Conservation (phyloP, 2,329 filamentous ascomycete genomes). For the Alternaria rosae region DNA sequence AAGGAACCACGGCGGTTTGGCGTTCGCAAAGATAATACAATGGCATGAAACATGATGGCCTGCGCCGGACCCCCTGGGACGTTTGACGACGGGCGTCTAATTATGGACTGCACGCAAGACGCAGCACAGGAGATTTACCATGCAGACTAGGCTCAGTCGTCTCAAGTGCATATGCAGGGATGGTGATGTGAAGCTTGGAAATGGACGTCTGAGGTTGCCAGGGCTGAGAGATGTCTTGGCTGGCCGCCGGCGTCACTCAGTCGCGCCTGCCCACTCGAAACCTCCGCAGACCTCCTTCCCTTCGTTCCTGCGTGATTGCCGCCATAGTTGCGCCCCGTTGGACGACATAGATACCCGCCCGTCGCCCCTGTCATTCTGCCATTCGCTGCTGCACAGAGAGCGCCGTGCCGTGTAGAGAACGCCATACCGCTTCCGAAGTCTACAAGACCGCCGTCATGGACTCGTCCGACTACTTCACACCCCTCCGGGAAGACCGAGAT, state of each 20-base stretch:
- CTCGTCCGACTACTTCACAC: slow-evolving; percentile 43
- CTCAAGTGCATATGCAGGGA: slow-evolving; percentile 13
- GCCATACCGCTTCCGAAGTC: slow-evolving; percentile 15
- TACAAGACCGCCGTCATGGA: slow-evolving; percentile 35
- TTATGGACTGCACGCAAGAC: slow-evolving; percentile 18
- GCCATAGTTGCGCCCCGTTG: slow-evolving; percentile 1
- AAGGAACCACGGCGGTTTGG: slow-evolving; percentile 10
- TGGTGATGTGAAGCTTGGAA: slow-evolving; percentile 7
- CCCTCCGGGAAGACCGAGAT: slow-evolving; percentile 29
- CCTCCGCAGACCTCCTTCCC: slow-evolving; percentile 13
- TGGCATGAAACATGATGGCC: slow-evolving; percentile 4
- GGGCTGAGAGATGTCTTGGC: slow-evolving; percentile 18
- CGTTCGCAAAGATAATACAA: background rate
- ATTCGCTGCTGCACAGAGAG: slow-evolving; percentile 8
- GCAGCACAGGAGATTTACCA: slow-evolving; percentile 14
- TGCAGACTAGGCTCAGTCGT: slow-evolving; percentile 10
- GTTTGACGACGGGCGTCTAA: slow-evolving; percentile 36
- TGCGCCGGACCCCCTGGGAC: slow-evolving; percentile 21
- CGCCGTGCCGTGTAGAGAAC: slow-evolving; percentile 15
- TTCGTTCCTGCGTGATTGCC: slow-evolving; percentile 1
- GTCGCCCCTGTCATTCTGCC: background rate
- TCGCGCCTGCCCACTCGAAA: slow-evolving; percentile 17
- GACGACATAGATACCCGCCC: background rate
- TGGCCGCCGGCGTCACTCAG: slow-evolving; percentile 17
- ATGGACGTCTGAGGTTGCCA: slow-evolving; percentile 15